A percentile compares a stretch with the other conserved stretches of the same genome.
Evolutionary conservation across 345 rosid genomes (phyloP).

Genomic region (Leavenworthia alabamica): DNA sequence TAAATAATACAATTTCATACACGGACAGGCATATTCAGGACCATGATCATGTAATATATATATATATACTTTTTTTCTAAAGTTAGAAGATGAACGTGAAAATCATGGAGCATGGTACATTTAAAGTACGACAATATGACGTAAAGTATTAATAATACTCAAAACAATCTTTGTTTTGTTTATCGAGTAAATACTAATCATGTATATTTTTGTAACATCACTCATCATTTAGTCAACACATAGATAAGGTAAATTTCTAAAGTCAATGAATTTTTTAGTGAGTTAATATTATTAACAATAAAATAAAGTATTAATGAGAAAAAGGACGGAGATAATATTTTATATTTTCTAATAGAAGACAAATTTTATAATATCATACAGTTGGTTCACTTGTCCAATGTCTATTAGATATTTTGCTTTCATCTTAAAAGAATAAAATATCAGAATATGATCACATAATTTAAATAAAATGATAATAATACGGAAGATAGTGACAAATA

Average conservation of each 20-base stretch:
- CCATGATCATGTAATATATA: neutral
- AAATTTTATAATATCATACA: neutral
- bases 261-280: neutral
- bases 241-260: neutral
- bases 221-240: neutral
- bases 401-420: neutral
- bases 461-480: conserved; percentile 4
- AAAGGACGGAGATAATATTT: neutral
- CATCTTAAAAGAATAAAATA: neutral
- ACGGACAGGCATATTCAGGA: conserved; percentile 24
- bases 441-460: too few relatives aligned
- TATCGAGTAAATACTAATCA: neutral
- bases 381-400: conserved; percentile 13
- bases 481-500: conserved; percentile 14
- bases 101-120: conserved; percentile 13
- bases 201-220: neutral
- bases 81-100: conserved; percentile 24
- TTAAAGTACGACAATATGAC: conserved; percentile 15
- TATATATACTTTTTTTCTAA: conserved; percentile 7
- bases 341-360: neutral
- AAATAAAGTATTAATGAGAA: neutral
- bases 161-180: neutral
- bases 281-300: neutral
- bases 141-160: neutral
- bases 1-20: conserved; percentile 1